These are phyloP conservation scores for Yamagishiella unicocca DNA, from an alignment of 139 green algal species.

Conservation along the genomic window DNA sequence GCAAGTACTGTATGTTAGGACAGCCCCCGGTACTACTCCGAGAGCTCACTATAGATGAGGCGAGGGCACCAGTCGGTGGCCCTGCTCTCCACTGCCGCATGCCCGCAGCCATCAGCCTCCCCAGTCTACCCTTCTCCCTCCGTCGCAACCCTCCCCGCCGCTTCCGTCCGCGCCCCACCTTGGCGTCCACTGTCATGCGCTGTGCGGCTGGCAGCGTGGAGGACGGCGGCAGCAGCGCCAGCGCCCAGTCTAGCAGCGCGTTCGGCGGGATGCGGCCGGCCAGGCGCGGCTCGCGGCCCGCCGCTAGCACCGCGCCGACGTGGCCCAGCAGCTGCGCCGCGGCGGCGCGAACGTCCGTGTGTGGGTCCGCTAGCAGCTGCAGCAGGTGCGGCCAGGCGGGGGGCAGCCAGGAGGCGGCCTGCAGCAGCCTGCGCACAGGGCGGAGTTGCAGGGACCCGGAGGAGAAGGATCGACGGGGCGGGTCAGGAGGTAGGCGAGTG, in stretches of 20 bases:
- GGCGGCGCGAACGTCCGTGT: conserved; percentile 9
- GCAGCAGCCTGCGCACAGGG: neutral
- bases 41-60: too few species aligned
- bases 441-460: too few species aligned
- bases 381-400: conserved; percentile 38
- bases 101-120: too few species aligned
- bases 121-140: too few species aligned
- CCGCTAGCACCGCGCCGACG: conserved; percentile 14
- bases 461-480: too few species aligned
- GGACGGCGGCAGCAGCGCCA: conserved; percentile 11
- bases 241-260: conserved; percentile 35
- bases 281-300: neutral
- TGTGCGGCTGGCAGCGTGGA: conserved; percentile 11
- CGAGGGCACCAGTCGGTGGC: too few species aligned
- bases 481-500: too few species aligned
- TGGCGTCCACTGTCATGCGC: conserved; percentile 10
- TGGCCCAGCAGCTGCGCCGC: conserved; percentile 12
- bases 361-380: conserved; percentile 27
- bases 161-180: neutral
- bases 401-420: conserved; percentile 11
- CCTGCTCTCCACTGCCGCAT: too few species aligned
- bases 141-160: too few species aligned
- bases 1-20: too few species aligned
- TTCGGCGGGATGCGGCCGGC: neutral
- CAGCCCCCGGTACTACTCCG: too few species aligned